Percentiles rank a stretch among this genome's conserved stretches.
These are phyloP conservation scores for Alternaria triticimaculans DNA, from an alignment of 2,329 filamentous ascomycete species.

Conservation along the genomic window DNA sequence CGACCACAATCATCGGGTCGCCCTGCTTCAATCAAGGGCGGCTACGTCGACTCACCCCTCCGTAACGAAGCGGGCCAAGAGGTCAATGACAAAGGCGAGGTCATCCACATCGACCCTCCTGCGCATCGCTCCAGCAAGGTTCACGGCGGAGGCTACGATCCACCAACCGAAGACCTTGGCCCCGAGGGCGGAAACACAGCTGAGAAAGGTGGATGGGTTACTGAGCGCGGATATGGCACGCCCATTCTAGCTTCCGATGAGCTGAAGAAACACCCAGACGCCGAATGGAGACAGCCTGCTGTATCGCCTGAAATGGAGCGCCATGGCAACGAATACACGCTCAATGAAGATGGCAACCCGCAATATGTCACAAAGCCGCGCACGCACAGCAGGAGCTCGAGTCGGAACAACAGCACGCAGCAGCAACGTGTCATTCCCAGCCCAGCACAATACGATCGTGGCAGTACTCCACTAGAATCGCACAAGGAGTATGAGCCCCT, in stretches of 20 bases:
- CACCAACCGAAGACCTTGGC: slow-evolving; percentile 60
- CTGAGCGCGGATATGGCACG: slow-evolving; percentile 69
- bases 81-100: slow-evolving; percentile 60
- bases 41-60: slow-evolving; percentile 58
- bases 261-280: slow-evolving; percentile 73
- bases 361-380: slow-evolving; percentile 59
- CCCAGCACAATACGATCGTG: slow-evolving; percentile 57
- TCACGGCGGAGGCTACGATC: slow-evolving; percentile 58
- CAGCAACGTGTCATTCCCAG: slow-evolving; percentile 51
- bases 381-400: slow-evolving; percentile 57
- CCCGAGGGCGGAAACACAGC: slow-evolving; percentile 54
- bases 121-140: slow-evolving; percentile 54
- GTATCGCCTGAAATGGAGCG: slow-evolving; percentile 73
- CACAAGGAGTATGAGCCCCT: slow-evolving; percentile 95
- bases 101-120: slow-evolving; percentile 81
- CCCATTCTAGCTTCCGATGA: slow-evolving; percentile 92
- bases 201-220: slow-evolving; percentile 59
- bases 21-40: slow-evolving; percentile 56
- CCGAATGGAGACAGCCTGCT: slow-evolving; percentile 76
- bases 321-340: slow-evolving; percentile 62
- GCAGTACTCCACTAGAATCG: slow-evolving; percentile 77
- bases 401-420: slow-evolving; percentile 64
- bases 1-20: slow-evolving; percentile 58
- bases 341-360: slow-evolving; percentile 47
- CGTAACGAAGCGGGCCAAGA: slow-evolving; percentile 56